Base-by-base conservation (phyloP, 2,329 filamentous ascomycete genomes). In the Alternaria ethzedia region DNA sequence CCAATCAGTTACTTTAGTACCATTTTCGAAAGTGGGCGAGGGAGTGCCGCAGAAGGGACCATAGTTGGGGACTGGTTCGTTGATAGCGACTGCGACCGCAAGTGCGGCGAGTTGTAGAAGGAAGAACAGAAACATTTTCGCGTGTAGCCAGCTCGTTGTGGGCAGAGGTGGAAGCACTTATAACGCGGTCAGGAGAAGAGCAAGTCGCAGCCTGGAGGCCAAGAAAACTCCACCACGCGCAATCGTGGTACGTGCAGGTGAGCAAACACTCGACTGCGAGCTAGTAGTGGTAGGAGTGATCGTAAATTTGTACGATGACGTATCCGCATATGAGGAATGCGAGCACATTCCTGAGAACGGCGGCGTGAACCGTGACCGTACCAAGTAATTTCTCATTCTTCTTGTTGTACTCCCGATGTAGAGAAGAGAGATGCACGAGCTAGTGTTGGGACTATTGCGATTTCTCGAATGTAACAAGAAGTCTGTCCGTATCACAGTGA, bases 31-130 rank as follows among this genome's bases (percentile, higher is more conserved):
- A 1, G 30, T n/a, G 23, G 36, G 21, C 23, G n/a, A 26, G 6
- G 32, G 52, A 20, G 36, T 44, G 5, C 52, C 36, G n/a, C 36
- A 55, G 12, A 55, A 44, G 10, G 52, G 36, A 17, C 52, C 52
- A n/a, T 11, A 45, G 17, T 26, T 43, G 15, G 26, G 10, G 20
- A 10, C 2, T 5, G 52, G 15, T 8, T 45, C 23, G 12, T 30
- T 36, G 52, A 55, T 28, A 10, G 52, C 36, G 36, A 21, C 23
- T 13, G 36, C 52, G 8, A 7, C 32, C 8, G 52, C 23, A 41
- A 55, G 52, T 8, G 23, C 52, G 5, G n/a, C 52, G 15, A 55
- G 3, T 2, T 51, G 4, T 21, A 55, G 7, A 12, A 55, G 17
- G 10, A 5, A 44, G 36, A 30, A 41, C 6, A 45, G 11, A 41